phyloP scores from a whole-genome alignment of 202 grass and related monocot species.

The Schoenoplectus tabernaemontani region DNA sequence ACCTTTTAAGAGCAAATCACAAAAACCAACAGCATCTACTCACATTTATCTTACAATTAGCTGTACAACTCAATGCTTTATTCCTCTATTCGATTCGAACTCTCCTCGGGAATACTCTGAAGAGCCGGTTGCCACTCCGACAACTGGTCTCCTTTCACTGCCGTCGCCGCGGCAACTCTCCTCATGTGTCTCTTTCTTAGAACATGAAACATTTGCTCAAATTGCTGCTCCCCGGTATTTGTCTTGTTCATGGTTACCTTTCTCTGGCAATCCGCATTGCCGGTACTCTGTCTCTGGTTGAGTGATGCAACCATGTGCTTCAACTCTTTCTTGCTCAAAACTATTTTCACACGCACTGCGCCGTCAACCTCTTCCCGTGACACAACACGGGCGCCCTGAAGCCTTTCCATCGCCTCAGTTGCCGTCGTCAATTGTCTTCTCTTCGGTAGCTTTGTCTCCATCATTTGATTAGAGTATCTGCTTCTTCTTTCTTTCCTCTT shows the following conservation, averaged over 20 bases:
- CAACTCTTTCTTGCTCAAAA: constrained; percentile 33
- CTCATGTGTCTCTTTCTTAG: constrained; percentile 9
- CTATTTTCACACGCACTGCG: constrained; percentile 26
- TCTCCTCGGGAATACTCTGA: constrained; percentile 77
- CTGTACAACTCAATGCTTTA: constrained; percentile 18
- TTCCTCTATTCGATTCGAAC: constrained; percentile 19
- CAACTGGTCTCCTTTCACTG: neutral
- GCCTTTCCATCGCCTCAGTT: constrained; percentile 42
- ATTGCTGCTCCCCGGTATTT: constrained; percentile 7
- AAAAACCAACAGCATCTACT: neutral
- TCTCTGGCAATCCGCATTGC: neutral
- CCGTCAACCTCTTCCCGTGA: constrained; percentile 52
- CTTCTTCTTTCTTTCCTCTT: neutral
- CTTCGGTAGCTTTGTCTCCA: constrained; percentile 6
- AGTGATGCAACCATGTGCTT: constrained; percentile 8
- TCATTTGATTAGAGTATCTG: neutral
- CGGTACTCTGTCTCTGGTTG: neutral
- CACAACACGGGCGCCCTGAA: constrained; percentile 47
- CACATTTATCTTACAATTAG: constrained; percentile 20
- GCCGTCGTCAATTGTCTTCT: constrained; percentile 25
- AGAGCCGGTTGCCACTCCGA: constrained; percentile 52
- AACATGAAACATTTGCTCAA: constrained; percentile 25
- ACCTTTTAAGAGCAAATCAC: neutral
- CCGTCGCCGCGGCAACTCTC: neutral
- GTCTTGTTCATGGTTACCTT: neutral